Evolutionary conservation across 2,329 filamentous ascomycete species (phyloP).

Genomic region (Lecanoromycetidae sp.): DNA sequence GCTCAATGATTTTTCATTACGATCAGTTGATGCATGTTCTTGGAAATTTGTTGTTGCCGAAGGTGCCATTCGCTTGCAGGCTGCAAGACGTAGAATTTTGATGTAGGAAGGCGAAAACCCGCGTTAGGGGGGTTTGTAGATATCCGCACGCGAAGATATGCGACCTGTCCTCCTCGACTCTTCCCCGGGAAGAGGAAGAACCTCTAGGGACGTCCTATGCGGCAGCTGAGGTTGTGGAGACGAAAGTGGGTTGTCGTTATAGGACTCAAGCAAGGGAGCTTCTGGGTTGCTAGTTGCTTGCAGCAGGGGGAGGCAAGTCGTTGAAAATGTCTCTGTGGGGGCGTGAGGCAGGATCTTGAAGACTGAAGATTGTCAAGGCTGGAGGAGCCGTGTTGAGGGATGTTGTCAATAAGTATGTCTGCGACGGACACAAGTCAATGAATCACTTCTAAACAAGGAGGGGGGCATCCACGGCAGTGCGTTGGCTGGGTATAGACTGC

Average conservation of each 20-base stretch:
- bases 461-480: too few species aligned
- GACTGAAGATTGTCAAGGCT: slow-evolving; percentile 31
- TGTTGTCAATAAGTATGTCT: background rate
- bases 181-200: slow-evolving; percentile 99
- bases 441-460: too few species aligned
- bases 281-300: slow-evolving; percentile 28
- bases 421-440: too few species aligned
- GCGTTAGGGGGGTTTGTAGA: slow-evolving; percentile 91
- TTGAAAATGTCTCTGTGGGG: slow-evolving; percentile 38
- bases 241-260: slow-evolving; percentile 33
- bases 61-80: slow-evolving; percentile 56
- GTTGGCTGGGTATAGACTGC: too few species aligned
- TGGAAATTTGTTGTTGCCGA: slow-evolving; percentile 41
- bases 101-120: slow-evolving; percentile 22
- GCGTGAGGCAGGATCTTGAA: slow-evolving; percentile 37
- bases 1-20: slow-evolving; percentile 4
- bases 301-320: slow-evolving; percentile 36
- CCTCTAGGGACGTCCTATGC: slow-evolving; percentile 96
- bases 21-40: slow-evolving; percentile 19
- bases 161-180: slow-evolving; percentile 98
- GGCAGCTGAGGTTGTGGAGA: slow-evolving; percentile 75
- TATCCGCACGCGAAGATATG: slow-evolving; percentile 78
- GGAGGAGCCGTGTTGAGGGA: slow-evolving; percentile 32
- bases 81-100: slow-evolving; percentile 21
- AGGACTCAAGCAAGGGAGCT: slow-evolving; percentile 31